phyloP scores from a whole-genome alignment of 2,329 filamentous ascomycete genomes.

The Pseudocercospora musae region DNA sequence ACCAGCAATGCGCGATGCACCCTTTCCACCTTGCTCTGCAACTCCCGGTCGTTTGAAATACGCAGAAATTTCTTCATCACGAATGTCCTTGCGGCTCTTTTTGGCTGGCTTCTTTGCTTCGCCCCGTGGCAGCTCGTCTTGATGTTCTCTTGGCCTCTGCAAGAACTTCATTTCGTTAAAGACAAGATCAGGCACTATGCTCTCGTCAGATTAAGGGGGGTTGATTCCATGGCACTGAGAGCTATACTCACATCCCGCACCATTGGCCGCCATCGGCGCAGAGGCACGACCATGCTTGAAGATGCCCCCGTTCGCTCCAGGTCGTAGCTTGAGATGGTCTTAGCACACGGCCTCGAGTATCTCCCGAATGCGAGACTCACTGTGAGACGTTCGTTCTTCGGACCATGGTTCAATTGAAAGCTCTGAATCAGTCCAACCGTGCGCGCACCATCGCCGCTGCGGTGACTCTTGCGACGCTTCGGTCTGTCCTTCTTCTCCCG shows the following conservation, averaged over 20 bases:
- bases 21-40: neutral
- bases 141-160: slow-evolving; percentile 35
- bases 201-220: slow-evolving; percentile 26
- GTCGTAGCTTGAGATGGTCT: slow-evolving; percentile 39
- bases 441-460: slow-evolving; percentile 37
- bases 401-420: slow-evolving; percentile 46
- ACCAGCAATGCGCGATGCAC: neutral
- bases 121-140: slow-evolving; percentile 23
- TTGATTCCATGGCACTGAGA: slow-evolving; percentile 10
- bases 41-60: slow-evolving; percentile 39
- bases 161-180: slow-evolving; percentile 53
- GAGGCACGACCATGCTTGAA: slow-evolving; percentile 51
- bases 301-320: slow-evolving; percentile 41
- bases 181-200: slow-evolving; percentile 50
- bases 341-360: neutral
- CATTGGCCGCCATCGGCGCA: slow-evolving; percentile 42
- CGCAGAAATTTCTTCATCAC: slow-evolving; percentile 44
- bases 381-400: slow-evolving; percentile 44
- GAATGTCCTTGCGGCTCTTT: slow-evolving; percentile 33
- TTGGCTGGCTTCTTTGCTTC: slow-evolving; percentile 33
- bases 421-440: slow-evolving; percentile 40
- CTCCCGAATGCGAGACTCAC: slow-evolving; percentile 31
- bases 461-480: slow-evolving; percentile 36
- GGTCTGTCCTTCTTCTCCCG: slow-evolving; percentile 17
- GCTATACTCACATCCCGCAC: slow-evolving; percentile 35